Conservation (phyloP, 306 rosid species). For the Mimosa pudica region DNA sequence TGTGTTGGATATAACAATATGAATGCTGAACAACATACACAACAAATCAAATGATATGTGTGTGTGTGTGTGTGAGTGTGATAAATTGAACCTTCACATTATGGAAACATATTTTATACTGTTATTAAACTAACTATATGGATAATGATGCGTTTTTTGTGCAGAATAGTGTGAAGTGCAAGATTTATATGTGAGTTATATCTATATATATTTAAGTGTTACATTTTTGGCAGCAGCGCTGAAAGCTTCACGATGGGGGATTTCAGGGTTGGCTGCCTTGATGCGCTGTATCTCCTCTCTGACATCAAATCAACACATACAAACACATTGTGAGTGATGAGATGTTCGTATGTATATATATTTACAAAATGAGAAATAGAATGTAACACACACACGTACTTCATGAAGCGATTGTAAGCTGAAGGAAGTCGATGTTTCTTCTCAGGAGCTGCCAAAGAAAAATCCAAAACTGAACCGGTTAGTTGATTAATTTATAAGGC, state of each 20-base stretch:
- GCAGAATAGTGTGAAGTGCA: background rate
- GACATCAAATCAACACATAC: conserved; percentile 15
- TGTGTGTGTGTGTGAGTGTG: too few relatives aligned
- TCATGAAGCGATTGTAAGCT: conserved; percentile 98
- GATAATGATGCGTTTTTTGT: background rate
- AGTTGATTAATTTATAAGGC: background rate
- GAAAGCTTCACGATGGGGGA: conserved; percentile 97
- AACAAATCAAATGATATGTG: background rate
- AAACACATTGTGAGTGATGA: background rate
- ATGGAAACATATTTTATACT: background rate
- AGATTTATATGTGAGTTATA: background rate
- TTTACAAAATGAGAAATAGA: background rate
- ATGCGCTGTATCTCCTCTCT: conserved; percentile 98
- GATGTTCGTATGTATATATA: background rate
- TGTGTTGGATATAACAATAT: background rate
- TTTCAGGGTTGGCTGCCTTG: conserved; percentile 89
- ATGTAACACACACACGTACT: conserved; percentile 46
- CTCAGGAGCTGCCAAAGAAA: conserved; percentile 78
- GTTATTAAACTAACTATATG: background rate
- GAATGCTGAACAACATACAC: background rate
- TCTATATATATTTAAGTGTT: background rate
- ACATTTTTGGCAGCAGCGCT: conserved; percentile 96
- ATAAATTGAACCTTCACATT: background rate
- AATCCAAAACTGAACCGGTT: background rate
- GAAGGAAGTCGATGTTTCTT: conserved; percentile 96